These are phyloP conservation scores for Mitragyna speciosa DNA, from an alignment of 257 asterid species.

Conservation along the genomic window DNA sequence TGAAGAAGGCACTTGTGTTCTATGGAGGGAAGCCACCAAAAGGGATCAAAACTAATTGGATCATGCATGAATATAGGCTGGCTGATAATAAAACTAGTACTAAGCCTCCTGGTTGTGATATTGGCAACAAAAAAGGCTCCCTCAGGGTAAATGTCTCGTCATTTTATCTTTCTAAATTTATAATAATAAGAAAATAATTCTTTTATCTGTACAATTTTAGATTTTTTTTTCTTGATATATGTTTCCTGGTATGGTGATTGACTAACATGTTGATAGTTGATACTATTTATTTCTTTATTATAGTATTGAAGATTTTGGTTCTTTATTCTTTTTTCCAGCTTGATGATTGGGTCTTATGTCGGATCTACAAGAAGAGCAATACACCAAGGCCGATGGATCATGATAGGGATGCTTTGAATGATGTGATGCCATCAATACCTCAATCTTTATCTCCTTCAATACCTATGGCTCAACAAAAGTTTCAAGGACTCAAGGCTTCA, in stretches of 20 bases:
- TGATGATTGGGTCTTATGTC: conserved; percentile 61
- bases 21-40: conserved; percentile 55
- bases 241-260: neutral
- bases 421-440: conserved; percentile 37
- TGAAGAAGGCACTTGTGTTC: conserved; percentile 50
- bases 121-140: conserved; percentile 55
- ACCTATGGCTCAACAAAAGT: conserved; percentile 27
- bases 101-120: conserved; percentile 42
- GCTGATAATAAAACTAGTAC: conserved; percentile 34
- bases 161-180: neutral
- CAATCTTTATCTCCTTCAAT: conserved; percentile 29
- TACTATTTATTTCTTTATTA: neutral
- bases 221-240: neutral
- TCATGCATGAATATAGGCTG: conserved; percentile 53
- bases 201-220: too few relatives aligned
- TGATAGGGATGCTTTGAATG: conserved; percentile 52
- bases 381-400: conserved; percentile 62
- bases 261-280: neutral
- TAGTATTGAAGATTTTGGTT: neutral
- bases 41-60: conserved; percentile 51
- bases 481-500: conserved; percentile 30
- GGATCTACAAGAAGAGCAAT: conserved; percentile 60
- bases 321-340: conserved; percentile 35
- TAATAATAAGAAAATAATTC: too few relatives aligned
- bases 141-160: conserved; percentile 48